A percentile compares a stretch with the other conserved stretches of the same genome.
Evolutionary conservation across 768 basidiomycete genomes (phyloP).

Genomic region (Leccinellum luteum): DNA sequence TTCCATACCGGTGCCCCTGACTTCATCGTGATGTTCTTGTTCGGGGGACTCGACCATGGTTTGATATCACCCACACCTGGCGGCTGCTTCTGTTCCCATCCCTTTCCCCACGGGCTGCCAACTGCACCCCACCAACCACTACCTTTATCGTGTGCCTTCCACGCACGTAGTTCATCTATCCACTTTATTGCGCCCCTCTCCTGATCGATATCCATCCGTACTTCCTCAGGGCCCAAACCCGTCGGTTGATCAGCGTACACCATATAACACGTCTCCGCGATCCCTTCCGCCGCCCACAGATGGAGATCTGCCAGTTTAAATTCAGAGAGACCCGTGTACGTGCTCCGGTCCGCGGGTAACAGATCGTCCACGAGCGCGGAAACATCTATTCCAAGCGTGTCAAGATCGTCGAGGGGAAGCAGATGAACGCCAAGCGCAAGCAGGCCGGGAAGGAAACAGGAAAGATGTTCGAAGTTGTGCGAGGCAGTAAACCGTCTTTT

Average conservation of each 20-base stretch:
- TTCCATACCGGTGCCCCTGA: not conserved
- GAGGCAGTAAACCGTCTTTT: slow-evolving; percentile 31
- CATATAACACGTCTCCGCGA: slow-evolving; percentile 73
- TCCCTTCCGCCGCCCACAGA: slow-evolving; percentile 70
- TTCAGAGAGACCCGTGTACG: slow-evolving; percentile 36
- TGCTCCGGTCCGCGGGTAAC: slow-evolving; percentile 19
- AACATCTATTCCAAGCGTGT: slow-evolving; percentile 45
- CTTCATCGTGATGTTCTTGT: not conserved
- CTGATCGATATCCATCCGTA: not conserved
- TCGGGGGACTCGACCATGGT: slow-evolving; percentile 19
- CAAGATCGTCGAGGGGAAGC: slow-evolving; percentile 54
- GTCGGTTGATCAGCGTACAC: slow-evolving; percentile 68
- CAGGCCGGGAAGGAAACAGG: slow-evolving; percentile 76
- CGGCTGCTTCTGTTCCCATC: slow-evolving; percentile 31
- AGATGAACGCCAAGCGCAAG: slow-evolving; percentile 68
- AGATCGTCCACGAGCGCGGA: slow-evolving; percentile 31
- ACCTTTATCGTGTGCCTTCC: not conserved
- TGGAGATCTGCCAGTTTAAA: slow-evolving; percentile 61
- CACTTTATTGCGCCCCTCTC: not conserved
- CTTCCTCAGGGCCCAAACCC: slow-evolving; percentile 62
- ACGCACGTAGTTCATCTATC: not conserved
- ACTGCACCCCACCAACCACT: not conserved
- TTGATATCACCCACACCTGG: slow-evolving; percentile 48
- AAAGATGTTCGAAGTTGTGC: slow-evolving; percentile 64
- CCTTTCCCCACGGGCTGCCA: not conserved